These are phyloP conservation scores for Rhizopogon salebrosus DNA, from an alignment of 768 basidiomycete species.

Conservation along the genomic window DNA sequence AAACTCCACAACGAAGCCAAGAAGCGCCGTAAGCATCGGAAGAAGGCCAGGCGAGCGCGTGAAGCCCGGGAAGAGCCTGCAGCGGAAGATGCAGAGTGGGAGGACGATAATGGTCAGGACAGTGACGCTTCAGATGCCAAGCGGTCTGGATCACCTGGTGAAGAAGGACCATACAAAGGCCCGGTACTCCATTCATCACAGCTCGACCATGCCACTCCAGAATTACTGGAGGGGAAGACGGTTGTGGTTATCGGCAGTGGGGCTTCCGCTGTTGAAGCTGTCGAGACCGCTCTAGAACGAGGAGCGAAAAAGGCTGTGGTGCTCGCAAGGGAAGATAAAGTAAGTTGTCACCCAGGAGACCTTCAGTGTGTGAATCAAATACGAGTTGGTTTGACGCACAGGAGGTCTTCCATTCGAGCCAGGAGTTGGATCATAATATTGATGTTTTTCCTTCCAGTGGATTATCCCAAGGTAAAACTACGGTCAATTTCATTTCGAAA, in stretches of 20 bases:
- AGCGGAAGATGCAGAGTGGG: not conserved
- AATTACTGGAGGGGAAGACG: slow-evolving; percentile 32
- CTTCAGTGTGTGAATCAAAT: not conserved
- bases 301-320: slow-evolving; percentile 32
- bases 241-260: slow-evolving; percentile 48
- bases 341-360: slow-evolving; percentile 11
- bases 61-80: not conserved
- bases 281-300: slow-evolving; percentile 30
- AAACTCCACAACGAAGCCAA: not conserved
- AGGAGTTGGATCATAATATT: not conserved
- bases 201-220: slow-evolving; percentile 31
- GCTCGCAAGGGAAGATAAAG: slow-evolving; percentile 37
- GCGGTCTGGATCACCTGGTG: not conserved
- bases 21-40: not conserved
- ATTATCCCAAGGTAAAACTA: slow-evolving; percentile 34
- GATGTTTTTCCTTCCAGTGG: slow-evolving; percentile 29
- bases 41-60: not conserved
- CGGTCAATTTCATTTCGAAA: not conserved
- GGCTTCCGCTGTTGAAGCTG: slow-evolving; percentile 48
- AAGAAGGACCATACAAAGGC: slow-evolving; percentile 1
- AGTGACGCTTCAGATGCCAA: not conserved
- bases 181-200: slow-evolving; percentile 44
- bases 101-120: not conserved
- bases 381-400: slow-evolving; percentile 69
- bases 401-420: slow-evolving; percentile 19